Base-by-base conservation (phyloP, 345 rosid genomes). In the Cardamine resedifolia region DNA sequence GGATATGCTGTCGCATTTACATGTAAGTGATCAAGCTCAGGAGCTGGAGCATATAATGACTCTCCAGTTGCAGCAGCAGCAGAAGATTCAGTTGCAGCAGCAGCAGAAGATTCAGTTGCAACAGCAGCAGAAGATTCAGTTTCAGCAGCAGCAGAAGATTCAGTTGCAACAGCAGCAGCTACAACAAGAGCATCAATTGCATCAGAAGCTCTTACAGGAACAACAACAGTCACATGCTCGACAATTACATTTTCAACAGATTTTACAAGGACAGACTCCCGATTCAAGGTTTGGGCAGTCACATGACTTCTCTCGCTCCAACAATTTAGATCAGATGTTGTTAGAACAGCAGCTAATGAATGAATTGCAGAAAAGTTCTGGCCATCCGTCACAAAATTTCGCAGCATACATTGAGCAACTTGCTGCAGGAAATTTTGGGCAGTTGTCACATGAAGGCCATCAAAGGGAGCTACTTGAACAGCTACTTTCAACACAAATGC, bases 191-290 rank as follows among this genome's bases (percentile, higher is more conserved):
- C 81, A 76, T 19, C 80, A 83, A 34, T 52, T 75, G 64, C 79
- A 76, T 47, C 79, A 76, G 71, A 70, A 76, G 52, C 71, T 70
- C 58, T 70, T 76, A 47, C 79, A 57, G 44, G 79, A 82, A 52
- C 82, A 12, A 45, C 85, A 72, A 66, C 79, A 71, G 71, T 79
- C 90, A 38, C 90, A 87, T 75, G 83, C 83, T 75, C 88, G 80
- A 26, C 90, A 91, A 71, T 82, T 79, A 34, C 87, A 84, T 55
- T 77, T 85, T 11, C 89, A 91, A 75, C 90, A 85, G 78, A 66
- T 89, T 77, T 62, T 85, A 62, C 86, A 76, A 58, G 84, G 81
- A 75, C 90, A 88, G 50, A 49, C 77, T 38, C 77, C 84, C 52
- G 91, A 89, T 73, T 80, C 90, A 58, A 81, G 86, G 62, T 79